These are phyloP conservation scores for Pythium diclinum DNA, from an alignment of 352 stramenopile genomes.

Conservation along the genomic window DNA sequence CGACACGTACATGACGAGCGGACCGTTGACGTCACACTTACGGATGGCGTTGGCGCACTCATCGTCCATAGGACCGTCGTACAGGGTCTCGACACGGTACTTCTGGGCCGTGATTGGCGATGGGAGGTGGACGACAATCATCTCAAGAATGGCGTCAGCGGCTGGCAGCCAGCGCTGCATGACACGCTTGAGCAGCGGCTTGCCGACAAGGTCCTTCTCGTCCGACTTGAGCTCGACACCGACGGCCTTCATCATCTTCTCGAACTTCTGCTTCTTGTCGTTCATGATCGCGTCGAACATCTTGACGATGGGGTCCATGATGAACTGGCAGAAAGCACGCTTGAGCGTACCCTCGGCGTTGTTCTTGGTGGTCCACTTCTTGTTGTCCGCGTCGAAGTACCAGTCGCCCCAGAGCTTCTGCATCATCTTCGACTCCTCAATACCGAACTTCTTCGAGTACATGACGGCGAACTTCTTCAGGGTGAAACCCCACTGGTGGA, in stretches of 20 bases:
- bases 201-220: slow-evolving; percentile 95
- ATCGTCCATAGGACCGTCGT: slow-evolving; percentile 98
- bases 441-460: slow-evolving; percentile 99
- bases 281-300: slow-evolving; percentile 99
- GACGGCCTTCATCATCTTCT: slow-evolving; percentile 97
- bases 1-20: slow-evolving; percentile 99
- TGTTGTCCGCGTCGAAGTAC: slow-evolving; percentile 94
- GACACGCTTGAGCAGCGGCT: slow-evolving; percentile 96
- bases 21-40: slow-evolving; percentile 97
- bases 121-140: slow-evolving; percentile 99
- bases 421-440: slow-evolving; percentile 99
- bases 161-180: slow-evolving; percentile 99
- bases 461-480: slow-evolving; percentile 98
- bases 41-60: slow-evolving; percentile 96
- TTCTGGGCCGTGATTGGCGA: slow-evolving; percentile 95
- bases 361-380: slow-evolving; percentile 96
- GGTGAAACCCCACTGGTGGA: slow-evolving; percentile 99
- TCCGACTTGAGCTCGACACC: slow-evolving; percentile 97
- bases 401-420: slow-evolving; percentile 99
- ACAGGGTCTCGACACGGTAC: slow-evolving; percentile 98
- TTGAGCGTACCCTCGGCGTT: slow-evolving; percentile 93
- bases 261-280: slow-evolving; percentile 98
- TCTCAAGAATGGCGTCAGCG: slow-evolving; percentile 98
- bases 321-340: slow-evolving; percentile 99
- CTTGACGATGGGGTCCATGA: slow-evolving; percentile 99